These are phyloP conservation scores for Triticum turgidum DNA, from an alignment of 176 grass and related monocot genomes.

Conservation along the genomic window DNA sequence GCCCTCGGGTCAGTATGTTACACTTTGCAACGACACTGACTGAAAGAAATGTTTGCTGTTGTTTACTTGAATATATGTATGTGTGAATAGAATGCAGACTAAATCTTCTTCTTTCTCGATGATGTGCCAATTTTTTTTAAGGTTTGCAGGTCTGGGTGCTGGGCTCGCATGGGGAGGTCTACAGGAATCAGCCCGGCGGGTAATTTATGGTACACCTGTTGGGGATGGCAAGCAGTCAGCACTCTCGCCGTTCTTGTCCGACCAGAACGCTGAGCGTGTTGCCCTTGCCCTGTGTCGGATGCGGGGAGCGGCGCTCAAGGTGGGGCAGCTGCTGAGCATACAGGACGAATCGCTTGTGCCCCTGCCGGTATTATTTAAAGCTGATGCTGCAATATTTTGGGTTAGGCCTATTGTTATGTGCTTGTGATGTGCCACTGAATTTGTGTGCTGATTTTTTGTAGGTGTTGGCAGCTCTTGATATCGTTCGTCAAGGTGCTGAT, in stretches of 20 bases:
- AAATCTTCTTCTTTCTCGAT: constrained; percentile 5
- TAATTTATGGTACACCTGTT: constrained; percentile 63
- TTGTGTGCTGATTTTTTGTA: constrained; percentile 31
- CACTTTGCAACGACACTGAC: background rate
- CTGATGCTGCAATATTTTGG: background rate
- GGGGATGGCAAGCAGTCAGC: constrained; percentile 61
- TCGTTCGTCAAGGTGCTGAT: constrained; percentile 94
- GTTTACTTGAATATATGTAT: background rate
- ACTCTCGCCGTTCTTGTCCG: constrained; percentile 80
- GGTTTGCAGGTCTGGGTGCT: constrained; percentile 87
- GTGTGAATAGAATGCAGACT: constrained; percentile 2
- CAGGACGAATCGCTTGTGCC: constrained; percentile 95
- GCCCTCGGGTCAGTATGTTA: constrained; percentile 72
- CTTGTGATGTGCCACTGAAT: background rate
- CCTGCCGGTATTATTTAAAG: constrained; percentile 56
- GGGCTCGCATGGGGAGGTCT: constrained; percentile 81
- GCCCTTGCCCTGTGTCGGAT: constrained; percentile 87
- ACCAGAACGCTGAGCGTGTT: constrained; percentile 93
- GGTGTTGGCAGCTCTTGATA: constrained; percentile 88
- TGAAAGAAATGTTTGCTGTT: background rate
- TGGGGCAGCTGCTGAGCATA: constrained; percentile 95
- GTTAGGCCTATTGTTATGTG: background rate
- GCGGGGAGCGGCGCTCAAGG: constrained; percentile 86
- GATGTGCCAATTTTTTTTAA: constrained; percentile 22
- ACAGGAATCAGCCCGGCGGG: constrained; percentile 70